phyloP scores from a whole-genome alignment of 257 asterid genomes.

The Craterostigma plantagineum region DNA sequence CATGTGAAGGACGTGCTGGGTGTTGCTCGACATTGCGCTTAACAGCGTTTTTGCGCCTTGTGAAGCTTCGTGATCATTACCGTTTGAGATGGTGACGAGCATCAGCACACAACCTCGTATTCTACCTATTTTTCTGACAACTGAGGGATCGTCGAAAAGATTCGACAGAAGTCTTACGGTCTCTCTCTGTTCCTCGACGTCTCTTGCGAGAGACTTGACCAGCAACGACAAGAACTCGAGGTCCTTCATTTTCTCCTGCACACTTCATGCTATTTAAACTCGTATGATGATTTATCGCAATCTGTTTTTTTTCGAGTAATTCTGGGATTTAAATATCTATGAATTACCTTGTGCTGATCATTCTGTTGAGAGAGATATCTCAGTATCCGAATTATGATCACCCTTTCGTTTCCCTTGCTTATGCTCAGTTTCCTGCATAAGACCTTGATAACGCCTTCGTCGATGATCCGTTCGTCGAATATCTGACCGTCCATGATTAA shows the following conservation, averaged over 20 bases:
- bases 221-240: constrained; percentile 27
- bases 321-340: neutral
- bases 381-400: constrained; percentile 29
- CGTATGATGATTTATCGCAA: constrained; percentile 4
- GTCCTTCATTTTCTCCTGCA: constrained; percentile 74
- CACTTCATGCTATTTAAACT: constrained; percentile 18
- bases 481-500: constrained; percentile 29
- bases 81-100: constrained; percentile 56
- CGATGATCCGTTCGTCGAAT: constrained; percentile 16
- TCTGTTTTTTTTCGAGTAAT: neutral
- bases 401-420: constrained; percentile 26
- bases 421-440: constrained; percentile 29
- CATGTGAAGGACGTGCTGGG: constrained; percentile 82
- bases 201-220: constrained; percentile 52
- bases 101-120: constrained; percentile 59
- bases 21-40: constrained; percentile 40
- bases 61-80: constrained; percentile 40
- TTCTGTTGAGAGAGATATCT: constrained; percentile 20
- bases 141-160: constrained; percentile 26
- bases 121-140: constrained; percentile 45
- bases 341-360: constrained; percentile 47
- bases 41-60: constrained; percentile 38
- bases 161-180: constrained; percentile 51
- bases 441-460: constrained; percentile 33
- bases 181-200: constrained; percentile 50